A percentile compares a stretch with the other conserved stretches of the same genome.
These are phyloP conservation scores for Tricholoma bakamatsutake DNA, from an alignment of 768 basidiomycete genomes.

Conservation along the genomic window DNA sequence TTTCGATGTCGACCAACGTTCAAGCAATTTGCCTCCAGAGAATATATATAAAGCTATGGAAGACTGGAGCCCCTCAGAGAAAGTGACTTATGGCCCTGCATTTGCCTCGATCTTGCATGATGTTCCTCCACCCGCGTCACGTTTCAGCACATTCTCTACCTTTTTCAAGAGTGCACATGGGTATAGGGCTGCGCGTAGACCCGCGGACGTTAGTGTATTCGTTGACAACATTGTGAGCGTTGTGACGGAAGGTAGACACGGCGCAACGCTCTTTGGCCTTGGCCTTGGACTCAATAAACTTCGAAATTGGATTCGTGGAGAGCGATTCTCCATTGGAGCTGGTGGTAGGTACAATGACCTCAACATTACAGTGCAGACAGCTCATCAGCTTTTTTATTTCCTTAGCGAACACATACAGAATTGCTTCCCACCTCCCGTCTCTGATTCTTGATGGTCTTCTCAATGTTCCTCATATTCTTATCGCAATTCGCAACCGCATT, in stretches of 20 bases:
- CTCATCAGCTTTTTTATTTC: constrained; percentile 7
- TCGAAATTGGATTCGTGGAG: constrained; percentile 56
- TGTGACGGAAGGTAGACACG: constrained; percentile 50
- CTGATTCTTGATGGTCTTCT: constrained; percentile 59
- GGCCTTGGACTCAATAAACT: constrained; percentile 42
- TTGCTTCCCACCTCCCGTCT: constrained; percentile 67
- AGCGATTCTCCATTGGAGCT: constrained; percentile 69
- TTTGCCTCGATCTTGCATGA: constrained; percentile 45
- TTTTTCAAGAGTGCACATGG: constrained; percentile 33
- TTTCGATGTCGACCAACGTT: constrained; percentile 31
- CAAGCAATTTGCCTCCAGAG: constrained; percentile 20
- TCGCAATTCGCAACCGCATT: constrained; percentile 57
- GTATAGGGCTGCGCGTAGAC: constrained; percentile 42
- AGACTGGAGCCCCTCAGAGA: constrained; percentile 72
- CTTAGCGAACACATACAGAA: constrained; percentile 62
- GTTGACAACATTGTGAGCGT: constrained; percentile 53
- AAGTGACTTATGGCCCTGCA: constrained; percentile 64
- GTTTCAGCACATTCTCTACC: constrained; percentile 23
- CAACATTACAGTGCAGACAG: constrained; percentile 1
- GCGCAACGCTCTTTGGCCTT: constrained; percentile 36
- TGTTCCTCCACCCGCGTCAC: constrained; percentile 18
- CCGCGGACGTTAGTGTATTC: constrained; percentile 52
- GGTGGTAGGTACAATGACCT: constrained; percentile 47
- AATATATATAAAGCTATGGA: constrained; percentile 50
- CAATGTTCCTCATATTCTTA: constrained; percentile 59